phyloP scores from a whole-genome alignment of 768 basidiomycete genomes.

The Termitomyces sp. region DNA sequence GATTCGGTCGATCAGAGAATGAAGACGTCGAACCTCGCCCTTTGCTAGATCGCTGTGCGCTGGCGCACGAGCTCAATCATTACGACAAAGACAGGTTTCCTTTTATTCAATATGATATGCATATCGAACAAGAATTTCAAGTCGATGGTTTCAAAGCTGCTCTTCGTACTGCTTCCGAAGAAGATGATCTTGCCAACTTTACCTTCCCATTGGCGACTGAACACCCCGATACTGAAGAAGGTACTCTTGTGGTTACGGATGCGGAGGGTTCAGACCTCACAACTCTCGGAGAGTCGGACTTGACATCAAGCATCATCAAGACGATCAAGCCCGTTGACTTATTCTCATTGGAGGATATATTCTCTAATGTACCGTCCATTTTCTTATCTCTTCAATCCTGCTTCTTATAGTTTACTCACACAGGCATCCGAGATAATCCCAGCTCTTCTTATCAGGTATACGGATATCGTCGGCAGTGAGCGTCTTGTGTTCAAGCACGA shows the following conservation, averaged over 20 bases:
- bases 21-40: neutral
- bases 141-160: constrained; percentile 1
- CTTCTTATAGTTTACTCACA: neutral
- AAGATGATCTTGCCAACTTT: constrained; percentile 1
- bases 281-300: neutral
- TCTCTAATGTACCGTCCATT: neutral
- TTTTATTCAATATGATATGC: neutral
- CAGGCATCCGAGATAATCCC: constrained; percentile 2
- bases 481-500: constrained; percentile 2
- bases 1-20: neutral
- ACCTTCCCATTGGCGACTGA: neutral
- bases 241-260: neutral
- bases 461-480: constrained; percentile 7
- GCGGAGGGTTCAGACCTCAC: neutral
- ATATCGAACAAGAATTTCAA: constrained; percentile 1
- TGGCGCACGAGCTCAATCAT: constrained; percentile 1
- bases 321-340: constrained; percentile 2
- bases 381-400: neutral
- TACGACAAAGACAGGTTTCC: constrained; percentile 2
- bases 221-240: neutral
- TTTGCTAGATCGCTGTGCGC: neutral
- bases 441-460: constrained; percentile 8
- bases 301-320: neutral
- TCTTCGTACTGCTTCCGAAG: neutral
- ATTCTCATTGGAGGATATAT: constrained; percentile 8